A percentile compares a stretch with the other conserved stretches of the same genome.
These are phyloP conservation scores for Backusella luteola DNA, from an alignment of 192 early-diverging fungal genomes.

Conservation along the genomic window DNA sequence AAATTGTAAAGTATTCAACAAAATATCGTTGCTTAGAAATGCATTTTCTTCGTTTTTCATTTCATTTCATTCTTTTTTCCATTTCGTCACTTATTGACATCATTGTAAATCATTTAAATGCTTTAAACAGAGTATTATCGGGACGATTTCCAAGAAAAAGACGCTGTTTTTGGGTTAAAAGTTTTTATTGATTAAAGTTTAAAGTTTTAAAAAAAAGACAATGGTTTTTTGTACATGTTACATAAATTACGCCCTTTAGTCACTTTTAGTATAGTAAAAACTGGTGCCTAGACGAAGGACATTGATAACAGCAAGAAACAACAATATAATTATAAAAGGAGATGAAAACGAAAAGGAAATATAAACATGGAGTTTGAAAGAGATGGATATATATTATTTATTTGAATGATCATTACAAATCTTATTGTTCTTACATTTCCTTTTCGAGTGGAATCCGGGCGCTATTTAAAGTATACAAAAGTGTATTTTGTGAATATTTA, in stretches of 20 bases:
- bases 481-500: neutral
- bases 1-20: too few relatives aligned
- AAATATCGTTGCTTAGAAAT: neutral
- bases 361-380: neutral
- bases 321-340: neutral
- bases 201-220: neutral
- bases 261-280: neutral
- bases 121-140: neutral
- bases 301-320: neutral
- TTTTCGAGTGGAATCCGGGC: neutral
- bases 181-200: neutral
- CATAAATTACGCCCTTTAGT: neutral
- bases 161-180: neutral
- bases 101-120: neutral
- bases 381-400: neutral
- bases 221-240: neutral
- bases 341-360: neutral
- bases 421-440: neutral
- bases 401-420: neutral
- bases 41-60: neutral
- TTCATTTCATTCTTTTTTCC: neutral
- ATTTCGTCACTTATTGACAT: too few relatives aligned
- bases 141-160: neutral
- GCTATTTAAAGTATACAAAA: neutral
- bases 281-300: neutral